Evolutionary conservation across 805 yeast species (phyloP), one percentile per base, ranked within the genome.

Genomic region (Ogataea kodamae): DNA sequence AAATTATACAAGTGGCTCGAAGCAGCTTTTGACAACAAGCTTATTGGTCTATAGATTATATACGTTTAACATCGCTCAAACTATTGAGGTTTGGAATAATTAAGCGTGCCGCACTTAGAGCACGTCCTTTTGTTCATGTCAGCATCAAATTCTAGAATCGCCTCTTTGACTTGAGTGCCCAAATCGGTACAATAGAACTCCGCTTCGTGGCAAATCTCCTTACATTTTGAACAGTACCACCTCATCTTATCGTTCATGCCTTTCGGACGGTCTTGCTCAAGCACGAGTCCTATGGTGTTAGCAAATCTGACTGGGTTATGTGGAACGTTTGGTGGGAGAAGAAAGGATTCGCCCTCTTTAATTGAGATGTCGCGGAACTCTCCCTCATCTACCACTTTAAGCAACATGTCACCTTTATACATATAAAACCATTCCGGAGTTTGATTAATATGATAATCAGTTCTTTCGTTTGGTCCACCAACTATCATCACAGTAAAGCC

Each of bases 401-500:
- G 67, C 13, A 83, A 72, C 95, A 89, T 88, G 16, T 69, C 66
- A 2, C 97, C 97, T 58, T 85, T 85, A 56, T 81, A 74, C 68
- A 83, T 90, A 61, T 81, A 78, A 57, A 89, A 89, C 75, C 87
- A 89, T 52, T 89, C 97, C 1, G 97, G 96, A 0, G 97, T 89
- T 49, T 86, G 94, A 54, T 89, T 89, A 30, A 89, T 75, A 53
- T 89, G 97, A 55, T 86, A 89, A 55, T 89, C 97, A 0, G 95
- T 88, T 38, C 97, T 69, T 51, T 81, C 95, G 56, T 89, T 89
- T 3, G 97, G 97, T 0, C 97, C 97, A 10, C 97, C 97, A 2
- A 89, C 95, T 32, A 88, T 78, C 96, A 89, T 89, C 22, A 88
- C 87, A 0, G 96, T 88, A 56, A 83, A 84, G 0, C 96, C 96